Base-by-base conservation (phyloP, 2,329 filamentous ascomycete genomes). In the Leptodontidium sp. region DNA sequence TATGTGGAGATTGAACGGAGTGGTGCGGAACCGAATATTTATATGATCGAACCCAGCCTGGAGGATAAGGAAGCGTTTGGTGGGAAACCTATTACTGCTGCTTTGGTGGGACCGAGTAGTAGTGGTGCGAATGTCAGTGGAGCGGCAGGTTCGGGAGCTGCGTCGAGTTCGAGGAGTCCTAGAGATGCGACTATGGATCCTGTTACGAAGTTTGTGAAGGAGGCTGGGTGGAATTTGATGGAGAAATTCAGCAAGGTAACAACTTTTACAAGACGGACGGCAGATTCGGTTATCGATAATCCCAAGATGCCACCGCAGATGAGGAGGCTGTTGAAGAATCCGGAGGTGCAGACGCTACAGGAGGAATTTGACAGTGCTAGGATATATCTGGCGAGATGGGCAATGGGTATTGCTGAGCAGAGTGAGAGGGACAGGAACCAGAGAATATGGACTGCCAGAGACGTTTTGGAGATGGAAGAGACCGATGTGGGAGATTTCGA, bases 221-320 rank as follows among this genome's bases (percentile, higher is more conserved):
- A 98, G 79, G 93, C 95, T 0, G 89, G 94, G 43, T 99, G 96
- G 96, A 98, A 93, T 73, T 90, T 99, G 67, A 88, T 99, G 82
- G 96, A 99, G 80, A 96, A 97, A 79, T 92, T 99, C 77, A 97
- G 94, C 81, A 96, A 97, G 79, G 96, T 99, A 58, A 99, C 96
- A 0, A 98, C 94, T 0, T 98, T 99, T 77, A 98, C 96, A 0
- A 85, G 94, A 66, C 88, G 95, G 70, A 97, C 97, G 0, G 96
- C 96, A 0, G 93, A 97, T 75, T 94, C 97, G 61, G 88, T 98
- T 57, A 89, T 93, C 45, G 95, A 99, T 26, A 97, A 97, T 78
- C 93, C 93, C 15, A 94, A 93, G 71, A 79, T 99, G 50, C 97
- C 97, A 7, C 94, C 94, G 0, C 95, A 98, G 79, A 88, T 99